Evolutionary conservation across 2,329 filamentous ascomycete species (phyloP), one percentile per base, ranked within the genome.

Genomic region (Penicillium sp.): DNA sequence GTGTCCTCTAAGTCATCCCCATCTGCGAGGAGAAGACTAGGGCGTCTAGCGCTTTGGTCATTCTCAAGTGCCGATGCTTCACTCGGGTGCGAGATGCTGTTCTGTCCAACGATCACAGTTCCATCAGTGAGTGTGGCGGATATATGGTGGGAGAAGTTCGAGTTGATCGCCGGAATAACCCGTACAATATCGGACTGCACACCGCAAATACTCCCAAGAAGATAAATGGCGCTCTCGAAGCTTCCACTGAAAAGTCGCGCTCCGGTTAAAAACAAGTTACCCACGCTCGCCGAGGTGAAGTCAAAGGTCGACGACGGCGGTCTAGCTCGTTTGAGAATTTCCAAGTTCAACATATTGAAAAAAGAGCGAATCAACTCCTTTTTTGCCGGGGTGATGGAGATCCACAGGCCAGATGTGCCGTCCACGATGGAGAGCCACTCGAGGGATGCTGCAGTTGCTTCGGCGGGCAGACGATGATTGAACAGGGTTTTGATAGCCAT

Each of bases 101-200:
- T 97, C 71, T 97, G 94, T 0, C 93, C 93, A 0, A 89, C 89
- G 64, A 97, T 95, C 25, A 88, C 78, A 0, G 84, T 85, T 7
- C 89, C 91, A 69, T 96, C 85, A 18, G 80, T 78, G 0, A 97
- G 81, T 0, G 89, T 88, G 2, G 92, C 93, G 6, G 89, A 91
- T 63, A 97, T 97, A 73, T 97, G 93, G 67, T 96, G 90, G 0
- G 90, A 90, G 77, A 97, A 97, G 72, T 96, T 97, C 59, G 89
- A 92, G 78, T 96, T 96, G 64, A 97, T 90, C 4, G 90, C 91
- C 0, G 93, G 94, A 15, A 97, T 85, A 0, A 97, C 91, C 0
- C 86, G 82, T 6, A 94, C 85, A 49, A 86, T 81, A 42, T 78
- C 75, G 11, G 85, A 82, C 0, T 91, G 89, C 0, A 97, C 89